Evolutionary conservation across 208 protist genomes (phyloP), one percentile per base, ranked within the genome.

Genomic region (Angomonas ambiguus): DNA sequence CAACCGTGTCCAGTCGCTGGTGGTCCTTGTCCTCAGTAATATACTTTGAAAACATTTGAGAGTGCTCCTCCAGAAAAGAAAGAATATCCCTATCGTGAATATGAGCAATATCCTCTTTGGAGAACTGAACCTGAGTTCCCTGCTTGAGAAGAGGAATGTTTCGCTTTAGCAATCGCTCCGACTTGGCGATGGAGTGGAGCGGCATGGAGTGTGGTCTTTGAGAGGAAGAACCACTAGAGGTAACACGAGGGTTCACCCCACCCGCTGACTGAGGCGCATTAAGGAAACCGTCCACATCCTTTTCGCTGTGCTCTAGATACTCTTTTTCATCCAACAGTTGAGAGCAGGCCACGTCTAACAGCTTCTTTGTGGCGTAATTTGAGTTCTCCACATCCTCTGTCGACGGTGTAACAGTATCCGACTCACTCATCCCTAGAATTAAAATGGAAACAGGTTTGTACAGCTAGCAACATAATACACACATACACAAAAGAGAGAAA

Each of bases 31-130:
- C n/a, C 8, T 56, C 49, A 11, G 18, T 16, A 8, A 56, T 5
- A 27, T 56, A 56, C 49, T 56, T 56, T 11, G 49, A 16, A 27
- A 56, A 56, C 49, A 56, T 11, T 25, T 56, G n/a, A n/a, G 76
- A 77, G 67, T 83, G 79, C 13, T 75, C 57, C 57, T 87, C 58
- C 25, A 87, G 63, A 61, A 81, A 83, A 6, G 57, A 72, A 18
- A 87, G 67, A 32, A 80, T 58, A 20, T 82, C 69, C 10, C 65
- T 64, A 45, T 87, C 81, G 2, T 64, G 72, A 34, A 87, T 69
- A 32, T 64, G 72, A 18, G 32, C 38, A 32, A 87, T 32, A 55
- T 87, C 81, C 24, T 72, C 72, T 16, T 57, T 61, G 13, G 74
- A 79, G 31, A 87, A 73, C 42, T 72, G 48, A 31, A 87, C 67